These are phyloP conservation scores for Komagataella pastoris DNA, from an alignment of 805 yeast genomes.

Conservation along the genomic window DNA sequence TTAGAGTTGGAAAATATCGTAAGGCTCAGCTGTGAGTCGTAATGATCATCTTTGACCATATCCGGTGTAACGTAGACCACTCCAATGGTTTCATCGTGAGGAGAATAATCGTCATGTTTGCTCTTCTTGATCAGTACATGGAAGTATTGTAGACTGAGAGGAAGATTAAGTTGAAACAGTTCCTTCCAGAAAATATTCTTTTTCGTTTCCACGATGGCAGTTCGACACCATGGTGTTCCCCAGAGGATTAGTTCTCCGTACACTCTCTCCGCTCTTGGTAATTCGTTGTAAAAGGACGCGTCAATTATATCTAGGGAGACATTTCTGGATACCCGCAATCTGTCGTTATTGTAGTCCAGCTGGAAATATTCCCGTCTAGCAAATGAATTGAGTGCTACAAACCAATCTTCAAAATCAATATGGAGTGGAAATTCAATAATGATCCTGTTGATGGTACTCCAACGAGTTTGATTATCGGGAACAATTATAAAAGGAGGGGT, in stretches of 20 bases:
- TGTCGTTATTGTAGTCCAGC: conserved; percentile 17
- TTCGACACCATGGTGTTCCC: conserved; percentile 67
- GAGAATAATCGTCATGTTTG: conserved; percentile 11
- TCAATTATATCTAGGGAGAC: conserved; percentile 49
- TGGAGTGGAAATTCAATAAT: conserved; percentile 51
- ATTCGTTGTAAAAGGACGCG: conserved; percentile 31
- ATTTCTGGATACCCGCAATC: conserved; percentile 39
- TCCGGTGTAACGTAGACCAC: conserved; percentile 41
- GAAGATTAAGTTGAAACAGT: conserved; percentile 47
- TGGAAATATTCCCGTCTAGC: conserved; percentile 36
- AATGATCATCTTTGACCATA: conserved; percentile 20
- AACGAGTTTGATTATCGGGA: not conserved
- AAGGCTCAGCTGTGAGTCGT: conserved; percentile 1
- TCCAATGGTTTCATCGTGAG: conserved; percentile 33
- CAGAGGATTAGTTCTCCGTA: conserved; percentile 67
- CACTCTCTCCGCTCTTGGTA: conserved; percentile 10
- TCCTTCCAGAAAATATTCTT: conserved; percentile 77
- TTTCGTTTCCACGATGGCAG: conserved; percentile 42
- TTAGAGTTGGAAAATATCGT: conserved; percentile 4
- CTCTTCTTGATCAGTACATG: conserved; percentile 19
- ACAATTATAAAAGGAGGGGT: conserved; percentile 2
- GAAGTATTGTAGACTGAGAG: conserved; percentile 38
- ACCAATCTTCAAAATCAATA: conserved; percentile 69
- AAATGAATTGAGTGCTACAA: conserved; percentile 51
- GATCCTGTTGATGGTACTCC: conserved; percentile 16